Percentiles rank a stretch among this genome's conserved stretches.
Evolutionary conservation across 2,329 filamentous ascomycete genomes (phyloP).

Genomic region (Fonsecaea erecta): DNA sequence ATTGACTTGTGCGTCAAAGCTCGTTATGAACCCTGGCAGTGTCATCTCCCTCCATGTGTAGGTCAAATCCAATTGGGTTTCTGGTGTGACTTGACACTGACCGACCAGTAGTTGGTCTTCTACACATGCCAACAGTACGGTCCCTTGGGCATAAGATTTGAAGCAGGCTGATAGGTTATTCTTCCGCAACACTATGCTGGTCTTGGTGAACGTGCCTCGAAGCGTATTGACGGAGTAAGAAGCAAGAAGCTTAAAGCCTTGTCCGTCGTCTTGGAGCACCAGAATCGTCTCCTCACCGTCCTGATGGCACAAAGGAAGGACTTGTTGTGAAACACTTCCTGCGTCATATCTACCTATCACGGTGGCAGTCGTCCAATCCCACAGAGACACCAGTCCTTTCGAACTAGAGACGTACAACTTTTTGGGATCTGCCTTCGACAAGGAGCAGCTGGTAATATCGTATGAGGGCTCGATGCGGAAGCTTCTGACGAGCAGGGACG

Average conservation of each 20-base stretch:
- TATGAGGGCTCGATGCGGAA: constrained; percentile 62
- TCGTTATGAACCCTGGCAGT: constrained; percentile 66
- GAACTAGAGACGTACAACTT: constrained; percentile 60
- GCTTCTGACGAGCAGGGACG: constrained; percentile 77
- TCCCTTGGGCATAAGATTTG: constrained; percentile 37
- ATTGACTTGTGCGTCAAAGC: constrained; percentile 57
- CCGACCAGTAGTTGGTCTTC: constrained; percentile 64
- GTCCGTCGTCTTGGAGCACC: constrained; percentile 15
- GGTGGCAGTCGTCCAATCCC: constrained; percentile 61
- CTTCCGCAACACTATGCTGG: constrained; percentile 11
- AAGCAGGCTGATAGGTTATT: constrained; percentile 18
- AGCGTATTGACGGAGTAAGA: constrained; percentile 14
- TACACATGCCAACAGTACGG: constrained; percentile 47
- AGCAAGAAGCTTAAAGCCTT: constrained; percentile 9
- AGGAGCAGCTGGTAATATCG: constrained; percentile 56
- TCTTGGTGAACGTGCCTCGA: constrained; percentile 1
- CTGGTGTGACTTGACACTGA: constrained; percentile 45
- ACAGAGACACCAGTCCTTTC: constrained; percentile 58
- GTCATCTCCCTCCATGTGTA: constrained; percentile 61
- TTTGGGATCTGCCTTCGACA: constrained; percentile 58
- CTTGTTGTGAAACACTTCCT: constrained; percentile 15
- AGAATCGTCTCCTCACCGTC: constrained; percentile 24
- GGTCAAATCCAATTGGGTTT: constrained; percentile 43
- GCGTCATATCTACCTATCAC: constrained; percentile 14
- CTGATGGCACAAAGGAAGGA: constrained; percentile 22